phyloP scores from a whole-genome alignment of 257 asterid species.

The Petunia secreta region DNA sequence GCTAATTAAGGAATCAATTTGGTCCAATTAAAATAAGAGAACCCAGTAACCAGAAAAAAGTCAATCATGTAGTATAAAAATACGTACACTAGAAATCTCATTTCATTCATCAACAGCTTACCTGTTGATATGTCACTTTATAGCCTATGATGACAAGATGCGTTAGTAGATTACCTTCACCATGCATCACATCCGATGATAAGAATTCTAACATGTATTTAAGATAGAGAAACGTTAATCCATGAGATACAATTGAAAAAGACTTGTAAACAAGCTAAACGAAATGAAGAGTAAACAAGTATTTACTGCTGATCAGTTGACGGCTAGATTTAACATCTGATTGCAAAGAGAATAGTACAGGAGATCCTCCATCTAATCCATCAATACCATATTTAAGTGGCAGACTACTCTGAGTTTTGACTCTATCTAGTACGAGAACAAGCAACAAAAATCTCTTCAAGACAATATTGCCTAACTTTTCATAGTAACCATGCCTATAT shows the following conservation, averaged over 20 bases:
- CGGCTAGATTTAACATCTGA: conserved; percentile 81
- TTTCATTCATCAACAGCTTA: conserved; percentile 42
- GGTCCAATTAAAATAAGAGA: not conserved
- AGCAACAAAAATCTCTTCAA: conserved; percentile 92
- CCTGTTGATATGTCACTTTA: conserved; percentile 82
- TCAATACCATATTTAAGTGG: conserved; percentile 95
- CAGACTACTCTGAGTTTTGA: conserved; percentile 76
- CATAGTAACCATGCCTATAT: conserved; percentile 95
- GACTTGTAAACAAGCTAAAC: conserved; percentile 32
- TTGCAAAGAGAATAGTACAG: conserved; percentile 67
- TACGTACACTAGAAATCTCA: not conserved
- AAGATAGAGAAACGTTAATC: conserved; percentile 28
- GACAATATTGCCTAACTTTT: conserved; percentile 81
- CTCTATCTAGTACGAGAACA: conserved; percentile 78
- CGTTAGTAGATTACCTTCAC: conserved; percentile 90
- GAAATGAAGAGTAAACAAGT: conserved; percentile 25
- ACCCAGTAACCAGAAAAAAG: not conserved
- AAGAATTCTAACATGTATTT: conserved; percentile 59
- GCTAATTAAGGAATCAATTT: not conserved
- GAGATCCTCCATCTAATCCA: conserved; percentile 97
- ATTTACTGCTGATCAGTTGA: conserved; percentile 74
- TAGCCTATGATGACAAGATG: conserved; percentile 90
- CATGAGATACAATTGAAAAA: conserved; percentile 23
- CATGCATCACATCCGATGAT: conserved; percentile 94
- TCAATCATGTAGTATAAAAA: conserved; percentile 18